Evolutionary conservation across 176 grass and related monocot species (phyloP).

Genomic region (Eleusine indica): DNA sequence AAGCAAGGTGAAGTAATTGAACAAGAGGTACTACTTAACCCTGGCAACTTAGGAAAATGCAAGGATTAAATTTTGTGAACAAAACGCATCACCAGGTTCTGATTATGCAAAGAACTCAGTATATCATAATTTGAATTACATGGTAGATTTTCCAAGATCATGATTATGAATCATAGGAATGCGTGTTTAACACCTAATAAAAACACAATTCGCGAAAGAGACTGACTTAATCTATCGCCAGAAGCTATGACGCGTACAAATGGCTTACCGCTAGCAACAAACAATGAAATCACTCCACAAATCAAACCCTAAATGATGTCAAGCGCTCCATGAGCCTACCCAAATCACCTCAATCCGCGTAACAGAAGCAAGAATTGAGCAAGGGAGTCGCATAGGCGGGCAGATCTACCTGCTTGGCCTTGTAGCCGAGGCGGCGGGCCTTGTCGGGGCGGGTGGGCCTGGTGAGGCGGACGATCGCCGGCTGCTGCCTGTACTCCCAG

Average conservation of each 20-base stretch:
- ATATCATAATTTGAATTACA: background rate
- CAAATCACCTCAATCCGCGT: background rate
- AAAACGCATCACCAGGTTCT: background rate
- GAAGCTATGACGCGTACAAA: background rate
- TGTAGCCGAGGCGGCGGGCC: slow-evolving; percentile 86
- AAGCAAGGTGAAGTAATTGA: background rate
- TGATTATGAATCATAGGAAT: background rate
- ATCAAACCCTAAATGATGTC: background rate
- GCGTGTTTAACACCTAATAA: background rate
- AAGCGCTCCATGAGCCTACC: background rate
- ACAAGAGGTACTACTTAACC: background rate
- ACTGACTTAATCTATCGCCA: background rate
- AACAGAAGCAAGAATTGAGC: background rate
- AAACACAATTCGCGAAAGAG: background rate
- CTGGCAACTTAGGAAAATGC: background rate
- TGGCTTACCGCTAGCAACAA: background rate
- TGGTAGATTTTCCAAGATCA: background rate
- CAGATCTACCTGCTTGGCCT: slow-evolving; percentile 83
- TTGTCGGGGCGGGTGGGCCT: slow-evolving; percentile 73
- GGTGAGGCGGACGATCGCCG: slow-evolving; percentile 66
- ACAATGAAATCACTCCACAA: background rate
- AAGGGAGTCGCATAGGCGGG: background rate
- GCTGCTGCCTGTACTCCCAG: slow-evolving; percentile 80
- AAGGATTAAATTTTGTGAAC: background rate
- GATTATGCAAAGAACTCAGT: background rate